Conservation (phyloP, 495 filamentous ascomycete genomes). For the Penicillium ochrochloron region DNA sequence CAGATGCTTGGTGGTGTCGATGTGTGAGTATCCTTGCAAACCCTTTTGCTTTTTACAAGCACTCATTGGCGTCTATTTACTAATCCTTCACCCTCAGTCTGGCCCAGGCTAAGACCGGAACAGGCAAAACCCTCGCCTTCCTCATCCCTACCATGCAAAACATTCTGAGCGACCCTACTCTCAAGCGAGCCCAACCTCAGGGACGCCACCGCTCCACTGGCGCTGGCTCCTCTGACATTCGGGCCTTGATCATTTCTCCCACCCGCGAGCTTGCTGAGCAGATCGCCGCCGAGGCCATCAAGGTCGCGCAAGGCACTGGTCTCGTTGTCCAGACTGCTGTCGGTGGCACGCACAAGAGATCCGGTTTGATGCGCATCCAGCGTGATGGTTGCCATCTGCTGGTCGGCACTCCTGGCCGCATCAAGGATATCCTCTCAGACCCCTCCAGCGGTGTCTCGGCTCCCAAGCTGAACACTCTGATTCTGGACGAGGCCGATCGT, state of each 20-base stretch:
- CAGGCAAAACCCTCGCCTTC: constrained; percentile 87
- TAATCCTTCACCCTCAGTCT: constrained; percentile 59
- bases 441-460: constrained; percentile 64
- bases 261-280: constrained; percentile 95
- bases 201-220: constrained; percentile 10
- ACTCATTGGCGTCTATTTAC: neutral
- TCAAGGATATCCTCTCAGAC: constrained; percentile 84
- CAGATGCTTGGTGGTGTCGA: constrained; percentile 77
- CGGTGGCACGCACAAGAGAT: constrained; percentile 78
- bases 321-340: constrained; percentile 85
- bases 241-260: constrained; percentile 89
- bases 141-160: constrained; percentile 76
- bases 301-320: constrained; percentile 66
- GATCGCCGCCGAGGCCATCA: constrained; percentile 81
- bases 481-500: constrained; percentile 93
- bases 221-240: constrained; percentile 65
- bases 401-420: constrained; percentile 87
- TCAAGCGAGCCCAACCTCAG: constrained; percentile 40
- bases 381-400: constrained; percentile 83
- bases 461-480: constrained; percentile 75
- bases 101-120: constrained; percentile 87
- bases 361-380: constrained; percentile 65
- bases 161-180: constrained; percentile 62
- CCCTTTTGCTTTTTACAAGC: neutral
- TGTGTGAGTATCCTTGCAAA: constrained; percentile 60